Evolutionary conservation across 768 basidiomycete species (phyloP).

Genomic region (Russula abietina): DNA sequence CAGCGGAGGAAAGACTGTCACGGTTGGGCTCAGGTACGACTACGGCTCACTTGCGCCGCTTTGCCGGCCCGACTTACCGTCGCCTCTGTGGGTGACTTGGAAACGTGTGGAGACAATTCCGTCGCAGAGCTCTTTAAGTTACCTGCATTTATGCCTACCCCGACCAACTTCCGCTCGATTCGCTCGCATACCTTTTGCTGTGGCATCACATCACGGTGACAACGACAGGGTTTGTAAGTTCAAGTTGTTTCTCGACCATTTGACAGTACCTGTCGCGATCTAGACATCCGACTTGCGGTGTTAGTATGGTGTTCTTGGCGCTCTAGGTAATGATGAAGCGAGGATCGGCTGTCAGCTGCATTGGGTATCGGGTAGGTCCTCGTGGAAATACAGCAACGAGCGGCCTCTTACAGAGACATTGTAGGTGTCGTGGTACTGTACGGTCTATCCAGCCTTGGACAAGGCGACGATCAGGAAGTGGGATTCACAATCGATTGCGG

Average conservation of each 20-base stretch:
- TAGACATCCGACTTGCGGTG: neutral
- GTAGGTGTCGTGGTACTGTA: neutral
- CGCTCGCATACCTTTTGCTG: too few relatives aligned
- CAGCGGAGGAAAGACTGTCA: neutral
- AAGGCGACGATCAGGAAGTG: neutral
- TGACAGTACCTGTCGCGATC: neutral
- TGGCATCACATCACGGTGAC: too few relatives aligned
- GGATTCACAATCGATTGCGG: too few relatives aligned
- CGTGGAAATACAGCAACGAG: neutral
- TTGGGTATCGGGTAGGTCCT: neutral
- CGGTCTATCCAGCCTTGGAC: neutral
- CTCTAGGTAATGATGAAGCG: neutral
- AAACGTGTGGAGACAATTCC: too few relatives aligned
- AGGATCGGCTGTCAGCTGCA: neutral
- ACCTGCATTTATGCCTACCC: too few relatives aligned
- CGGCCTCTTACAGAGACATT: neutral
- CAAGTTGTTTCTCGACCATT: neutral
- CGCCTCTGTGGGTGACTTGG: neutral
- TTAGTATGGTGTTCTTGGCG: neutral
- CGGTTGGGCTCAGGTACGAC: neutral
- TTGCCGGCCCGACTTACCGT: slow-evolving; percentile 9
- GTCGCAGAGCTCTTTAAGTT: too few relatives aligned
- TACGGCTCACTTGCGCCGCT: neutral
- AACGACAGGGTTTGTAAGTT: too few relatives aligned
- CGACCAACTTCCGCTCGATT: too few relatives aligned